These are phyloP conservation scores for Candida awuae DNA, from an alignment of 805 yeast genomes.

Conservation along the genomic window DNA sequence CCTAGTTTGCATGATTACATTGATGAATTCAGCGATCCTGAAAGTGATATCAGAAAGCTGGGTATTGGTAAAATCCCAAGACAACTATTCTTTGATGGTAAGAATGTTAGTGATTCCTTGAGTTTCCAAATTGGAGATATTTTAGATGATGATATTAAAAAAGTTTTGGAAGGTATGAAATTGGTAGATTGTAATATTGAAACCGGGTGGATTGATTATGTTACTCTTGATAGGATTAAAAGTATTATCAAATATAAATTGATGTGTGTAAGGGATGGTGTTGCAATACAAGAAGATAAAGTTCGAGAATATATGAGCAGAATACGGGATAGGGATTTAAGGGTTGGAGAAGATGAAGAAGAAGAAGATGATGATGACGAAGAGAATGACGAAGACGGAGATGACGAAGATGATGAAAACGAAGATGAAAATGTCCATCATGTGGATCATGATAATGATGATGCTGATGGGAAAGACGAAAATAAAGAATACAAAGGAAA, in stretches of 20 bases:
- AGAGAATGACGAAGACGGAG: slow-evolving; percentile 18
- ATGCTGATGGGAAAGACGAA: slow-evolving; percentile 10
- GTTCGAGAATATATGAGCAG: slow-evolving; percentile 37
- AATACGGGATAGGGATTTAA: slow-evolving; percentile 22
- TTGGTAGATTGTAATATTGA: slow-evolving; percentile 43
- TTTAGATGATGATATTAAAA: slow-evolving; percentile 50
- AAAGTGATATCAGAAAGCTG: slow-evolving; percentile 17
- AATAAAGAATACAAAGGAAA: slow-evolving; percentile 20
- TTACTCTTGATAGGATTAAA: slow-evolving; percentile 57
- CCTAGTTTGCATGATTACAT: slow-evolving; percentile 16
- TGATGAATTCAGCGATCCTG: slow-evolving; percentile 18
- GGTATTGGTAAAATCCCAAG: slow-evolving; percentile 30
- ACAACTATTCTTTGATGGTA: slow-evolving; percentile 64
- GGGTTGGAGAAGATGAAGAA: slow-evolving; percentile 25
- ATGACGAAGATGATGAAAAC: slow-evolving; percentile 20
- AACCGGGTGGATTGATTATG: slow-evolving; percentile 74
- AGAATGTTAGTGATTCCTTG: slow-evolving; percentile 55
- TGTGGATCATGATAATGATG: slow-evolving; percentile 8
- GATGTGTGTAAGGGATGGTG: slow-evolving; percentile 47
- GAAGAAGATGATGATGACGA: slow-evolving; percentile 14
- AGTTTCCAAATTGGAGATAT: slow-evolving; percentile 77
- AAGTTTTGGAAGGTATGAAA: slow-evolving; percentile 33
- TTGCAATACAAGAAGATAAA: slow-evolving; percentile 35
- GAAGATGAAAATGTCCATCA: not conserved
- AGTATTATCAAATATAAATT: slow-evolving; percentile 67